Evolutionary conservation across 176 grass and related monocot genomes (phyloP), one percentile per base, ranked within the genome.

Genomic region (Triticum urartu): DNA sequence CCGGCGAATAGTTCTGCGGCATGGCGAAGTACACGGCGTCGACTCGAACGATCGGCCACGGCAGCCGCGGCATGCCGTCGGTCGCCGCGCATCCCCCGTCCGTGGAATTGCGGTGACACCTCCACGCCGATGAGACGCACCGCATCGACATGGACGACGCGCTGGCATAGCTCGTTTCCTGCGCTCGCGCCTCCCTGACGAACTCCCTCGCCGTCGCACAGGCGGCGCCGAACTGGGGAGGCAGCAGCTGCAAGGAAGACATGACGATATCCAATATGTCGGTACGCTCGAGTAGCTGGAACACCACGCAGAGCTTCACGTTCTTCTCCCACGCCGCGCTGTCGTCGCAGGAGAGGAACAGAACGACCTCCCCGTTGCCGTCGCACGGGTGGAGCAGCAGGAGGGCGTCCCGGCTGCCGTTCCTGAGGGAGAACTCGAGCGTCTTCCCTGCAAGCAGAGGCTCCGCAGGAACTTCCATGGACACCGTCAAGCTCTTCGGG

Each of bases 171-270:
- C 28, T 2, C 5, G 5, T 3, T 20, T 18, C 65, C 5, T n/a
- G 22, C 17, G 15, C 7, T 3, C 21, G 6, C 2, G 18, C 64
- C 30, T 50, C 62, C 3, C 12, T 9, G 4, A 65, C 5, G 17
- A 76, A 63, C 5, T 33, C 40, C 39, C 26, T 64, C 6, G 74
- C 64, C 26, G 72, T 74, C 14, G 10, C 26, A 0, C 39, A 30
- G 5, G 59, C 83, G 9, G 40, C 83, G 4, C 5, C 40, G 12
- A 84, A 77, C 10, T 84, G 82, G 40, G 58, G 71, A 21, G 71
- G 82, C 71, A 84, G 8, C 59, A 84, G 59, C 39, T 84, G 26
- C 72, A 76, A 17, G 83, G 18, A 64, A 14, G 58, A 25, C 39
- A 52, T 50, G 26, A 63, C 60, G 6, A 50, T 25, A 28, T 21